A percentile compares a stretch with the other conserved stretches of the same genome.
These are phyloP conservation scores for Elsinoe australis DNA, from an alignment of 2,329 filamentous ascomycete species.

Conservation along the genomic window DNA sequence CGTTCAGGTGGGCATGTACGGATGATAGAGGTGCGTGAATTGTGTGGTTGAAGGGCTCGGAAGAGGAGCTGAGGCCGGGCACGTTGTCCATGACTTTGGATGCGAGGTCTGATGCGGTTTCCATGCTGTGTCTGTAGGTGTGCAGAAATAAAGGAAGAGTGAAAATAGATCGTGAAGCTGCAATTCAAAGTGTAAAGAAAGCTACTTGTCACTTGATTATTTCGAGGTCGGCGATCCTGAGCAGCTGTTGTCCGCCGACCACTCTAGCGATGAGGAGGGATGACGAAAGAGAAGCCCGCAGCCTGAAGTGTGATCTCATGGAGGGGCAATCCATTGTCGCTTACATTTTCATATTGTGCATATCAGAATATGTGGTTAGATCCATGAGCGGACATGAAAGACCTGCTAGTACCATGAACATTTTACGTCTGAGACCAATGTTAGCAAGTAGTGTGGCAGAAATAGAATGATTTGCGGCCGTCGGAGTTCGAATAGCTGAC, in stretches of 20 bases:
- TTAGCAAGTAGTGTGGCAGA: too few relatives aligned
- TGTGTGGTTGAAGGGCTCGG: not conserved
- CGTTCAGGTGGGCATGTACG: slow-evolving; percentile 62
- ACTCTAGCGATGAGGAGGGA: not conserved
- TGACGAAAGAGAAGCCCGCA: not conserved
- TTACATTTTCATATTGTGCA: not conserved
- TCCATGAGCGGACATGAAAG: too few relatives aligned
- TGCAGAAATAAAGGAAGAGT: not conserved
- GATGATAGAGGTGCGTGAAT: slow-evolving; percentile 10
- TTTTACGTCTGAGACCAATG: too few relatives aligned
- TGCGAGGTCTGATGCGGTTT: too few relatives aligned
- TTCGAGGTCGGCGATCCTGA: too few relatives aligned
- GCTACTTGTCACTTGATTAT: not conserved
- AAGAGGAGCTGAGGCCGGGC: not conserved
- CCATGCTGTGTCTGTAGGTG: not conserved
- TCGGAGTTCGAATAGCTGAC: too few relatives aligned
- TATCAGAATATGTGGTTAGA: not conserved
- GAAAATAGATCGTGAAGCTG: not conserved
- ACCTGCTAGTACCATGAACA: too few relatives aligned
- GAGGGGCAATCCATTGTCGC: too few relatives aligned
- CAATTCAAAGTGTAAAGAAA: not conserved
- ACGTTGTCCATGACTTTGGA: not conserved
- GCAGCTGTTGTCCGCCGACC: not conserved
- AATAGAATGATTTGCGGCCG: too few relatives aligned
- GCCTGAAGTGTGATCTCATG: too few relatives aligned